Percentiles rank a stretch among this genome's conserved stretches.
These are phyloP conservation scores for Comarum palustre DNA, from an alignment of 306 rosid genomes.

Conservation along the genomic window DNA sequence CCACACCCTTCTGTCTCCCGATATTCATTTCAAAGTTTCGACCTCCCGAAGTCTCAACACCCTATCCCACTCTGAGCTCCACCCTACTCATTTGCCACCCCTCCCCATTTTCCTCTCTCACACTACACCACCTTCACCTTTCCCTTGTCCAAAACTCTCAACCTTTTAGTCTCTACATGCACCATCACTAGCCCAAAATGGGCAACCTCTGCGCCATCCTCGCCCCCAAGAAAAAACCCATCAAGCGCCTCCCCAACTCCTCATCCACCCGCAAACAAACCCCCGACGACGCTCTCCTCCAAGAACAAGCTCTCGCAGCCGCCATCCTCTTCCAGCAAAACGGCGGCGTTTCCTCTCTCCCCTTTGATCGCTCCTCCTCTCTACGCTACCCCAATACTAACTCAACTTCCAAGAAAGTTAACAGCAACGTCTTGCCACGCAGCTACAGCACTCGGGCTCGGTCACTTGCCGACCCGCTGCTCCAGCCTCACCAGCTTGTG, in stretches of 20 bases:
- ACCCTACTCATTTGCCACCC: neutral
- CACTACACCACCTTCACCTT: neutral
- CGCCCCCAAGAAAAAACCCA: constrained; percentile 37
- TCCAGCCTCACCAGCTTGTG: constrained; percentile 87
- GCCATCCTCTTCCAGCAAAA: constrained; percentile 62
- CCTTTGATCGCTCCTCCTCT: constrained; percentile 80
- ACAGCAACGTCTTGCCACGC: constrained; percentile 51
- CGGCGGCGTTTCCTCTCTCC: constrained; percentile 25
- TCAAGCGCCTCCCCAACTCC: constrained; percentile 50
- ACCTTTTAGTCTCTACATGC: constrained; percentile 34
- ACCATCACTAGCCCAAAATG: constrained; percentile 35
- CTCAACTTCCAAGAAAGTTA: constrained; percentile 49
- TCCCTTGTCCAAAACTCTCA: neutral
- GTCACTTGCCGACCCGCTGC: constrained; percentile 81
- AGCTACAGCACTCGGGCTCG: constrained; percentile 89
- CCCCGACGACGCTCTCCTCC: constrained; percentile 53
- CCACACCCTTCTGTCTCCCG: neutral
- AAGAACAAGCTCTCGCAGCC: constrained; percentile 82
- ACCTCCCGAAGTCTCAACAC: neutral
- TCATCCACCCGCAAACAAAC: constrained; percentile 46
- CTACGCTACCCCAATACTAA: constrained; percentile 53
- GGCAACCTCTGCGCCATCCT: constrained; percentile 77
- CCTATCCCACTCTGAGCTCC: neutral
- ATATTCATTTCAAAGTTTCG: neutral
- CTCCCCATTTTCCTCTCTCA: neutral